Base-by-base conservation (phyloP, 2,329 filamentous ascomycete species). In the Calonectria pseudoreteaudii region DNA sequence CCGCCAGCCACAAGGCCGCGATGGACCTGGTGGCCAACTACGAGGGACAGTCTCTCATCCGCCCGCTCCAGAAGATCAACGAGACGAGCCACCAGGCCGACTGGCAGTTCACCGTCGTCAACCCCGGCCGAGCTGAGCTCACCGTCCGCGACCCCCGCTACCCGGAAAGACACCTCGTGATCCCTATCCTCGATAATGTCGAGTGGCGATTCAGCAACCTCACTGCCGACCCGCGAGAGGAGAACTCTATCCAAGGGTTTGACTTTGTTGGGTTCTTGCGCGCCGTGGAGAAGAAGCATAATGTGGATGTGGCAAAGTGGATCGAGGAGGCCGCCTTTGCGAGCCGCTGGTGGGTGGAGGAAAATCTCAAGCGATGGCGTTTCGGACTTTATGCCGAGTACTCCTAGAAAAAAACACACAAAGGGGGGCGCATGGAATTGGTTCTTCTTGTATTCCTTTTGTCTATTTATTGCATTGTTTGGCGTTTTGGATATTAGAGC, bases 201-300 rank as follows among this genome's bases (percentile, higher is more conserved):
- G 79, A 78, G 49, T 82, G 80, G 80, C 78, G 80, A 9, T 80
- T 82, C 56, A 80, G 76, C 26, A 71, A 81, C 36, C 53, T 77
- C 31, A 50, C 62, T 1, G 30, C 58, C 1, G 79, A 82, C 60
- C 74, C 77, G 44, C 20, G 44, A 2, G 44, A 47, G 44, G 8
- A 47, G n/a, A 8, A 47, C 9, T 47, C 44, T 1, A n/a, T 47
- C 9, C 44, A 47, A 13, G 44, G 44, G 2, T 47, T 47, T 4
- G 44, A 47, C 44, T 47, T 47, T 47, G 4, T 23, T 23, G 44
- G 9, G 7, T 47, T 47, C 44, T 4, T 47, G n/a, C 44, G 44
- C 44, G 23, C 9, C n/a, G 44, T 47, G 3, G 44, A 47, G 44
- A 47, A 47, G 44, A 47, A 23, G 44, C 44, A 47, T 6, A 13